These are phyloP conservation scores for Nematodospora anomalae DNA, from an alignment of 1,139 yeast genomes.

Conservation along the genomic window DNA sequence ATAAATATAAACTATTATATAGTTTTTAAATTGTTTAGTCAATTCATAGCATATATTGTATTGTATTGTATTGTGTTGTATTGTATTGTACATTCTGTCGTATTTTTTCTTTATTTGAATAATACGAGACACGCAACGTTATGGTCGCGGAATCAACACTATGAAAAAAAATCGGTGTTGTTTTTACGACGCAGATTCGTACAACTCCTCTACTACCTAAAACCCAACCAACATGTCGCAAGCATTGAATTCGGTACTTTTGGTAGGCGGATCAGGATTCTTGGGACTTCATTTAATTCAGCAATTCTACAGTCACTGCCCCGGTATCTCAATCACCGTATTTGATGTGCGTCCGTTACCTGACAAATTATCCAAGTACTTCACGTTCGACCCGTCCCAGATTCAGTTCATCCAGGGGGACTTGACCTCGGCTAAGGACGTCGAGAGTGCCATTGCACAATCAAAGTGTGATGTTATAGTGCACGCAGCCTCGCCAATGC, in stretches of 20 bases:
- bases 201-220: neutral
- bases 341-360: constrained; percentile 91
- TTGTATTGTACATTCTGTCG: neutral
- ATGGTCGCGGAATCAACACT: neutral
- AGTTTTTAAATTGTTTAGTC: constrained; percentile 24
- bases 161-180: constrained; percentile 1
- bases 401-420: constrained; percentile 79
- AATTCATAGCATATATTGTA: too few species aligned
- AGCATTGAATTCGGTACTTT: constrained; percentile 46
- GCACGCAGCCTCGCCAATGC: constrained; percentile 96
- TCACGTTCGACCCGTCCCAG: constrained; percentile 63
- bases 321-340: constrained; percentile 77
- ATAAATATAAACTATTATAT: constrained; percentile 27
- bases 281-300: constrained; percentile 89
- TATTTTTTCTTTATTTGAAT: neutral
- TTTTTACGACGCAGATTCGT: too few species aligned
- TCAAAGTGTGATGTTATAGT: constrained; percentile 77
- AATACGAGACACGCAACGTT: neutral
- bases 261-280: constrained; percentile 95
- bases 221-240: neutral
- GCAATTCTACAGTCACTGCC: constrained; percentile 67
- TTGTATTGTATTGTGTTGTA: too few species aligned
- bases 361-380: constrained; percentile 63
- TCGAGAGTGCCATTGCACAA: constrained; percentile 57
- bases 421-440: constrained; percentile 71